Evolutionary conservation across 2,329 filamentous ascomycete species (phyloP), one percentile per base, ranked within the genome.

Genomic region (Fusarium sambucinum): DNA sequence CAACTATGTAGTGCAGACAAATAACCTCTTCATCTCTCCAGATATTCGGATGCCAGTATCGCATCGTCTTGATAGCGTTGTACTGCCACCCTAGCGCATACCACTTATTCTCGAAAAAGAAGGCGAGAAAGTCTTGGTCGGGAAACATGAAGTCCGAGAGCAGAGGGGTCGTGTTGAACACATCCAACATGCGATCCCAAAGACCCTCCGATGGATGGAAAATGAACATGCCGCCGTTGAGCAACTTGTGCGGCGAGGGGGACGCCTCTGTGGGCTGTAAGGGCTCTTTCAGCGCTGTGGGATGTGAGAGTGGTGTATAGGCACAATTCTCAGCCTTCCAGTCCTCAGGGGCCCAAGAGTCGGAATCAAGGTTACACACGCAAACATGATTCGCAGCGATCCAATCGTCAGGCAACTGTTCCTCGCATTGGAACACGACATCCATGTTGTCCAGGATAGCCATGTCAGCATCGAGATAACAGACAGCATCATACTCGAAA

Each of bases 11-110:
- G 23, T 72, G 69, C 2, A 72, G 44, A 3, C 69, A 72, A 1
- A 71, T 29, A 1, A 72, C 68, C 5, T 69, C 63, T n/a, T 72
- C 68, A 2, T 72, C 69, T 3, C 68, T 57, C 69, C 69, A 72
- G 14, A 72, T 67, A 9, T 71, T 58, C 0, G 66, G 56, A 33
- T 72, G 69, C 69, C 69, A 72, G 40, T 72, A 68, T 9, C 66
- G 53, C 69, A 72, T 72, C 3, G 69, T 72, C 46, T 72, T 72
- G 38, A 72, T 67, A 0, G 69, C 69, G 4, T 71, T 72, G 17
- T 67, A 72, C 47, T 72, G 68, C 69, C 69, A 72, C 8, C 69
- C 68, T 11, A 72, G 30, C 2, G 68, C 69, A 14, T 67, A 59
- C 69, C 69, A 72, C 41, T 55, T 69, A 6, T 55, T 51, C 11